phyloP scores from a whole-genome alignment of 352 stramenopile genomes.

The Phytophthora lateralis region DNA sequence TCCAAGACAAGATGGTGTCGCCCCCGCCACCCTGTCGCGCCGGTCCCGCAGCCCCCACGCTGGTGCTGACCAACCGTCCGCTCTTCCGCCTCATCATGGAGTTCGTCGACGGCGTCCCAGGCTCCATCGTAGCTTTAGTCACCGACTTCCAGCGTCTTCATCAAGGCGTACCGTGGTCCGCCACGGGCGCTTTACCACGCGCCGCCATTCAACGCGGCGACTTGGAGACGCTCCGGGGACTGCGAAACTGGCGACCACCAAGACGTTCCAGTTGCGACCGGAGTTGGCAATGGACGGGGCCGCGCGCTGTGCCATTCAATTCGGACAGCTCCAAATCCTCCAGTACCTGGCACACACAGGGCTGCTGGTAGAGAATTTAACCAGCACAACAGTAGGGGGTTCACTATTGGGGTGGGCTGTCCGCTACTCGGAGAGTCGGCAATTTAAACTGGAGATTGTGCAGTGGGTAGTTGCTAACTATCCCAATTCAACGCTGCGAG shows the following conservation, averaged over 20 bases:
- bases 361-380: conserved; percentile 15
- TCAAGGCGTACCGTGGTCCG: conserved; percentile 27
- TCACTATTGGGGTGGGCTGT: conserved; percentile 34
- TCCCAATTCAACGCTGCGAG: conserved; percentile 11
- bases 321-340: conserved; percentile 29
- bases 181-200: conserved; percentile 26
- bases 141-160: conserved; percentile 14
- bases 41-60: conserved; percentile 1
- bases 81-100: conserved; percentile 38
- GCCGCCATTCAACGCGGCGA: conserved; percentile 33
- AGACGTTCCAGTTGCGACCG: conserved; percentile 23
- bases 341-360: conserved; percentile 26
- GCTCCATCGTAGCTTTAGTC: conserved; percentile 25
- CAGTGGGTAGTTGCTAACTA: conserved; percentile 32
- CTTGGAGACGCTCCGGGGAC: conserved; percentile 22
- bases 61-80: conserved; percentile 31
- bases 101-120: conserved; percentile 43
- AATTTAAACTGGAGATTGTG: conserved; percentile 36
- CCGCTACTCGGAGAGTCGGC: conserved; percentile 25
- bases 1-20: too few relatives aligned
- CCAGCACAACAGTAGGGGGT: conserved; percentile 20
- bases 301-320: conserved; percentile 38
- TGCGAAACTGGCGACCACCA: conserved; percentile 29
- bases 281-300: conserved; percentile 32
- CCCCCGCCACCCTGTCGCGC: too few relatives aligned